Evolutionary conservation across 2,329 filamentous ascomycete species (phyloP).

Genomic region (Madurella mycetomatis): DNA sequence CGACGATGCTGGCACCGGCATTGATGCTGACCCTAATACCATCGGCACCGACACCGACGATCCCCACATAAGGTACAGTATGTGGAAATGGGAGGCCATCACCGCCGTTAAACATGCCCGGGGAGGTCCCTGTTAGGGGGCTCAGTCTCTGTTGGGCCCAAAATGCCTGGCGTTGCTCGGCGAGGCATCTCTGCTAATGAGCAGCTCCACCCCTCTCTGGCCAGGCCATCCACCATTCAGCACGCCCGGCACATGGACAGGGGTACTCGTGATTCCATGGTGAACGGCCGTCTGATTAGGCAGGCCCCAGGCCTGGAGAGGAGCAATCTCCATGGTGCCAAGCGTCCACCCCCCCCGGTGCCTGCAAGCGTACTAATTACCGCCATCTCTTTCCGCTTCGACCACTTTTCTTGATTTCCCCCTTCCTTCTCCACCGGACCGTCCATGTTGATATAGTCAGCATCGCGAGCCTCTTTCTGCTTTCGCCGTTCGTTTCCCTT

Average conservation of each 20-base stretch:
- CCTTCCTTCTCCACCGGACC: conserved; percentile 36
- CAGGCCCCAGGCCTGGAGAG: conserved; percentile 9
- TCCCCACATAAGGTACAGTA: too few species aligned
- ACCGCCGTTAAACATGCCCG: too few species aligned
- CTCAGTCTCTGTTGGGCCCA: background rate
- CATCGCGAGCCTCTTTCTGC: conserved; percentile 43
- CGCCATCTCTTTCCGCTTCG: conserved; percentile 19
- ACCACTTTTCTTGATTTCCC: conserved; percentile 31
- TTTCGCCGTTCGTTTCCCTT: conserved; percentile 49
- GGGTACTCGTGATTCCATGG: conserved; percentile 5
- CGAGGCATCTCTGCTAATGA: conserved; percentile 22
- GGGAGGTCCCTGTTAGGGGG: background rate
- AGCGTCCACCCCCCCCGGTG: conserved; percentile 20
- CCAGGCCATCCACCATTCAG: conserved; percentile 21
- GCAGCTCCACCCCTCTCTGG: conserved; percentile 19
- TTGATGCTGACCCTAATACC: too few species aligned
- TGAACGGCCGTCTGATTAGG: conserved; percentile 16
- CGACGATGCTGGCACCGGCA: too few species aligned
- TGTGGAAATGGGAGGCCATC: too few species aligned
- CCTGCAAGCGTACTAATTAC: conserved; percentile 35
- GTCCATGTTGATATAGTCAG: conserved; percentile 51
- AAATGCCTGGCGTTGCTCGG: conserved; percentile 11
- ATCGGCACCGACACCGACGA: too few species aligned
- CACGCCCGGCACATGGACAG: conserved; percentile 18
- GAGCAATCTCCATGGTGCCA: conserved; percentile 21